Evolutionary conservation across 2,329 filamentous ascomycete species (phyloP), one percentile per base, ranked within the genome.

Genomic region (Neopestalotiopsis sp.): DNA sequence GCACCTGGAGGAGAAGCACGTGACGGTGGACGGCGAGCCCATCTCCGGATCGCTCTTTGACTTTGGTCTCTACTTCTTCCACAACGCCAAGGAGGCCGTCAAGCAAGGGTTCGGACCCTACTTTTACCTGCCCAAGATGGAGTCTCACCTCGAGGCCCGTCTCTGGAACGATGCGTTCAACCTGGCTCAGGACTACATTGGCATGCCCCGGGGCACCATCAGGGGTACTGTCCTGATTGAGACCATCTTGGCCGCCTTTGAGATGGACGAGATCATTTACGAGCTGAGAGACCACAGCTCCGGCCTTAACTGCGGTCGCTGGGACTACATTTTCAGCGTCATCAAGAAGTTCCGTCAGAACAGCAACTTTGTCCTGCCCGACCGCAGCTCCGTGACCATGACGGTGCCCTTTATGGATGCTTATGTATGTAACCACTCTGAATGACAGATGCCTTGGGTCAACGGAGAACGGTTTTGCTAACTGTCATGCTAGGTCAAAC

Each of bases 231-330:
- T 98, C 53, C 86, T 99, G 76, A 98, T 99, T 78, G 96, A 99
- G 89, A 98, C 96, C 68, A 98, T 99, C 81, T 89, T 95, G 58
- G 96, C 96, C 57, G 96, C 95, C 17, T 99, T 99, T 78, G 96
- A 99, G 88, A 99, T 99, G 96, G 96, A 99, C 77, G 96, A 99
- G 90, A 98, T 99, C 83, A 98, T 99, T 84, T 99, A 98, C 83
- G 96, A 98, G 86, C 91, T 99, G 74, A 92, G 96, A 70, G 95
- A 98, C 79, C 96, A 99, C 87, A 95, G 92, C 81, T 92, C 95
- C 6, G 96, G 96, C 62, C 90, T 99, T 78, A 99, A 99, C 90
- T 98, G 96, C 83, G 96, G 96, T 73, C 92, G 96, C 75, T 99
- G 96, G 96, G 96, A 99, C 81, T 99, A 99, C 88, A 98, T 99